These are phyloP conservation scores for Groenewaldozyma sp. DNA, from an alignment of 1,139 yeast genomes.

Conservation along the genomic window DNA sequence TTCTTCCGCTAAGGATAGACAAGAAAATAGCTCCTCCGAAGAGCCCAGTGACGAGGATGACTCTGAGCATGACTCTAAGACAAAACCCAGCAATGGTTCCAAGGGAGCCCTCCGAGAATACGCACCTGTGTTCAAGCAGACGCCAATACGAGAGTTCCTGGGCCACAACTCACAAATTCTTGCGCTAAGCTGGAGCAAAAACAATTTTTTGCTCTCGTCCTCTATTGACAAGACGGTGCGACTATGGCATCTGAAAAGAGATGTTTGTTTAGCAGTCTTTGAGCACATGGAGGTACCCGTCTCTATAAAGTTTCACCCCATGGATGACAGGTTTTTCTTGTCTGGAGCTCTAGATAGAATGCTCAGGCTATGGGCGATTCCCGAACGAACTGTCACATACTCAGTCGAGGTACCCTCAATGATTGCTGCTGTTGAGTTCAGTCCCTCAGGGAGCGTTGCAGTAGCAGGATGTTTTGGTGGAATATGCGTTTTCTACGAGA, in stretches of 20 bases:
- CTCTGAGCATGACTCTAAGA: constrained; percentile 1
- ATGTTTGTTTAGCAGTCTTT: constrained; percentile 55
- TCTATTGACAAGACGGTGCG: constrained; percentile 81
- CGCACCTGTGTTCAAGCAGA: constrained; percentile 77
- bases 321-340: constrained; percentile 78
- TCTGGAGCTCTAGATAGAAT: constrained; percentile 77
- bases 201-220: constrained; percentile 69
- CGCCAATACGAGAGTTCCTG: constrained; percentile 49
- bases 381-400: constrained; percentile 56
- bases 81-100: constrained; percentile 1
- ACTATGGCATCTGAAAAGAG: constrained; percentile 76
- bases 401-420: constrained; percentile 36
- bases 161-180: constrained; percentile 68
- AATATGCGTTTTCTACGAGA: constrained; percentile 49
- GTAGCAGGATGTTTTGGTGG: constrained; percentile 83
- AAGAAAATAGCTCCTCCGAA: constrained; percentile 1
- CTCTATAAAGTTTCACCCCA: constrained; percentile 71
- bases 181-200: constrained; percentile 81
- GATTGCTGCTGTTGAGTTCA: constrained; percentile 60
- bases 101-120: constrained; percentile 22
- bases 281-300: constrained; percentile 77
- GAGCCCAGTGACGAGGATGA: constrained; percentile 13
- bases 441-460: constrained; percentile 59
- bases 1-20: constrained; percentile 27
- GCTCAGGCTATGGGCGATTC: constrained; percentile 75